A percentile compares a stretch with the other conserved stretches of the same genome.
phyloP scores from a whole-genome alignment of 202 grass and related monocot species.

The Panicum virgatum region DNA sequence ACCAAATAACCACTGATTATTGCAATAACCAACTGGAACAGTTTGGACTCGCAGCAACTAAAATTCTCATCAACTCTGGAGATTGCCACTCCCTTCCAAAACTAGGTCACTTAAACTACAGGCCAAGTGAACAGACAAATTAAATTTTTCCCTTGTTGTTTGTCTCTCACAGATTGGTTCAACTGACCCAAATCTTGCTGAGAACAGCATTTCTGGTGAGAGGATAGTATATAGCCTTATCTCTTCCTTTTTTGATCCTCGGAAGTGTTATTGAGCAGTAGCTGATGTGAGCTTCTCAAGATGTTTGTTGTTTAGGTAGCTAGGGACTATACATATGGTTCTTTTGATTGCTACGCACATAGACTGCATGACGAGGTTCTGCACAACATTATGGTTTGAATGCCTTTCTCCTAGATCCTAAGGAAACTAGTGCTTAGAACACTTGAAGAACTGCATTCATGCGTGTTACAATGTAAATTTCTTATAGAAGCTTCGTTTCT shows the following conservation, averaged over 20 bases:
- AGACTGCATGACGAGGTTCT: conserved; percentile 16
- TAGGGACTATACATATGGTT: not conserved
- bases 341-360: conserved; percentile 14
- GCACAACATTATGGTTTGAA: conserved; percentile 26
- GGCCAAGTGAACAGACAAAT: not conserved
- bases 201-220: conserved; percentile 18
- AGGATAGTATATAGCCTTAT: not conserved
- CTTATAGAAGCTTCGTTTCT: not conserved
- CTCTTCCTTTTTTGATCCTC: conserved; percentile 18
- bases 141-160: not conserved
- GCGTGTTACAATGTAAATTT: conserved; percentile 5
- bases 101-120: not conserved
- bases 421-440: conserved; percentile 25
- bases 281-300: conserved; percentile 30
- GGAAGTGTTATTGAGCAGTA: not conserved
- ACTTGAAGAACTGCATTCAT: conserved; percentile 34
- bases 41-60: conserved; percentile 6
- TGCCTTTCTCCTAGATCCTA: conserved; percentile 20
- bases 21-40: not conserved
- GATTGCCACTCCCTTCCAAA: not conserved
- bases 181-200: conserved; percentile 14
- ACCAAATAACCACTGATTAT: not conserved
- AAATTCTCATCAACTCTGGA: not conserved
- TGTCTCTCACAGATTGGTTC: not conserved
- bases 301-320: conserved; percentile 2